Evolutionary conservation across 139 green algal species (phyloP).

Genomic region (Mychonastes homosphaera): DNA sequence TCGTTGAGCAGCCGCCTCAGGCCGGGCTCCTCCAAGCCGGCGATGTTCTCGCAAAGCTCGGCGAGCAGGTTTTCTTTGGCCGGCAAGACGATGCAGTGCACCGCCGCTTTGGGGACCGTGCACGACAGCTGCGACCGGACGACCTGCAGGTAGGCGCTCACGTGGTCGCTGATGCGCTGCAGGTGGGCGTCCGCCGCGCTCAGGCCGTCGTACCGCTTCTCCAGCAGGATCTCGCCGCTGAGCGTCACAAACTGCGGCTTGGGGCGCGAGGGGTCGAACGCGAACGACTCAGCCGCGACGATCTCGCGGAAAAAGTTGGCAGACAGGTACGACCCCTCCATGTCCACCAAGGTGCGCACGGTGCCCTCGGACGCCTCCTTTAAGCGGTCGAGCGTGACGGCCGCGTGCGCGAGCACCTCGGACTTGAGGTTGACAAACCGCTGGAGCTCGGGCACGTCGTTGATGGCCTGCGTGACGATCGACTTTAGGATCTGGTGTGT

Average conservation of each 20-base stretch:
- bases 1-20: slow-evolving; percentile 73
- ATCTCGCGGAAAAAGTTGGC: slow-evolving; percentile 85
- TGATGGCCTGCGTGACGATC: slow-evolving; percentile 66
- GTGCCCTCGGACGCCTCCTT: slow-evolving; percentile 28
- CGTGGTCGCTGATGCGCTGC: slow-evolving; percentile 63
- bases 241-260: slow-evolving; percentile 43
- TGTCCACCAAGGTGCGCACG: slow-evolving; percentile 78
- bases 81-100: slow-evolving; percentile 74
- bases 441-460: slow-evolving; percentile 49
- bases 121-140: slow-evolving; percentile 77
- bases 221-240: slow-evolving; percentile 28
- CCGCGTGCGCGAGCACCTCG: slow-evolving; percentile 61
- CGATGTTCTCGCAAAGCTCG: slow-evolving; percentile 24
- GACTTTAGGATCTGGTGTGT: slow-evolving; percentile 66
- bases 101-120: slow-evolving; percentile 85
- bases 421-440: slow-evolving; percentile 71
- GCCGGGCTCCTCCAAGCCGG: slow-evolving; percentile 58
- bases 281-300: slow-evolving; percentile 47
- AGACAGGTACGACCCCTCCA: slow-evolving; percentile 86
- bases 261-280: slow-evolving; percentile 39
- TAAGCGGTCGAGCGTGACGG: slow-evolving; percentile 48
- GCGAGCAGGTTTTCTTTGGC: slow-evolving; percentile 66
- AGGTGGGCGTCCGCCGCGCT: slow-evolving; percentile 48
- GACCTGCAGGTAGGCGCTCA: slow-evolving; percentile 81
- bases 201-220: slow-evolving; percentile 42